These are phyloP conservation scores for Hericium alpestre DNA, from an alignment of 768 basidiomycete species.

Conservation along the genomic window DNA sequence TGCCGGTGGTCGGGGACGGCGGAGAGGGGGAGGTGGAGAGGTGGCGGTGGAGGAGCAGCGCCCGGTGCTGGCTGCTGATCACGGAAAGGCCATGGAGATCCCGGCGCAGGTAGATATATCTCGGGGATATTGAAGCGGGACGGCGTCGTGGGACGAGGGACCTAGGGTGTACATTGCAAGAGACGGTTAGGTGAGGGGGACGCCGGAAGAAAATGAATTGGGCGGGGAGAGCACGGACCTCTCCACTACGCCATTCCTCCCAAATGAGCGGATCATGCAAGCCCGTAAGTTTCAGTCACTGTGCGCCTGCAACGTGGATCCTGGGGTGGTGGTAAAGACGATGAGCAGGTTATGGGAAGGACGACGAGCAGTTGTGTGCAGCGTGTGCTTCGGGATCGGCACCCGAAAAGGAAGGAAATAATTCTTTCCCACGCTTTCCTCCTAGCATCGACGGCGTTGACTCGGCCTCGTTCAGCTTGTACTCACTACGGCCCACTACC, in stretches of 20 bases:
- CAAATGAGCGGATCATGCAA: slow-evolving; percentile 29
- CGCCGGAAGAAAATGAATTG: not conserved
- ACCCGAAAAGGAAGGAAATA: too few species aligned
- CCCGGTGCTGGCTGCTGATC: not conserved
- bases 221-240: slow-evolving; percentile 20
- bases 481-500: too few species aligned
- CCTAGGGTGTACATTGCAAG: not conserved
- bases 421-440: too few species aligned
- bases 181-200: not conserved
- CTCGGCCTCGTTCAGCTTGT: too few species aligned
- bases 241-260: slow-evolving; percentile 27
- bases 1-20: slow-evolving; percentile 8
- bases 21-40: slow-evolving; percentile 16
- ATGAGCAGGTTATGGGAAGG: not conserved
- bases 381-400: not conserved
- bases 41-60: slow-evolving; percentile 3
- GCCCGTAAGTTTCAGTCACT: not conserved
- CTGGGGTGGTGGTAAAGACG: not conserved
- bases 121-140: too few species aligned
- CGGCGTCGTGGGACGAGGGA: not conserved
- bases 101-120: not conserved
- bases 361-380: not conserved
- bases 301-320: not conserved
- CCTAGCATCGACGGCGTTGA: too few species aligned
- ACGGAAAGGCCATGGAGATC: not conserved